phyloP scores from a whole-genome alignment of 2,329 filamentous ascomycete species.

The Penicillium expansum region DNA sequence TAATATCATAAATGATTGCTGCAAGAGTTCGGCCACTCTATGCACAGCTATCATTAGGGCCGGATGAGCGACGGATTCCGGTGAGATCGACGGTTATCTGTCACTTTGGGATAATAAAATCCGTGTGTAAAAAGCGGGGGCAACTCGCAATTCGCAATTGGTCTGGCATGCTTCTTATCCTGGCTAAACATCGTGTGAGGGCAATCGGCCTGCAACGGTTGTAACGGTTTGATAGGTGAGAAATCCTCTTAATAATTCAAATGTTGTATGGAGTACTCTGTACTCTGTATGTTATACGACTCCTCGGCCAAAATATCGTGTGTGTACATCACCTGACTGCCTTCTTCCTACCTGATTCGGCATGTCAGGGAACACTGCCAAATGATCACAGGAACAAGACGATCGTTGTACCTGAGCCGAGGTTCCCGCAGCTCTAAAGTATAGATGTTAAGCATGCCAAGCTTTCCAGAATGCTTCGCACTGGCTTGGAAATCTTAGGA shows the following conservation, averaged over 20 bases:
- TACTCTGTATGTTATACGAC: too few species aligned
- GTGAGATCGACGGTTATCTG: conserved; percentile 2
- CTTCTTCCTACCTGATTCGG: not conserved
- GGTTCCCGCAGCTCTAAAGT: not conserved
- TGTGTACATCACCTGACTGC: not conserved
- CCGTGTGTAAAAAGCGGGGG: not conserved
- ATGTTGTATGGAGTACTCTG: too few species aligned
- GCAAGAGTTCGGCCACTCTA: too few species aligned
- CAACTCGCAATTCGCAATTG: not conserved
- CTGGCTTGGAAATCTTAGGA: not conserved
- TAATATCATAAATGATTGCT: not conserved
- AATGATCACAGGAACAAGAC: not conserved
- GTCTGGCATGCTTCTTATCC: conserved; percentile 1
- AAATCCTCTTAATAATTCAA: not conserved
- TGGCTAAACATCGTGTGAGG: not conserved
- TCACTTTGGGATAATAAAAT: not conserved
- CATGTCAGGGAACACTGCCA: not conserved
- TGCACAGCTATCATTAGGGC: not conserved
- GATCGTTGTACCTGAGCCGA: not conserved
- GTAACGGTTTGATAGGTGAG: not conserved
- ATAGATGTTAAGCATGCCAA: not conserved
- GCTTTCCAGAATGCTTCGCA: not conserved
- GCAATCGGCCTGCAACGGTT: not conserved
- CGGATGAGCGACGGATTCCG: conserved; percentile 11
- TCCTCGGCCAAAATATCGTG: not conserved